Percentiles rank a stretch among this genome's conserved stretches.
Evolutionary conservation across 306 rosid genomes (phyloP).

Genomic region (Spatholobus suberectus): DNA sequence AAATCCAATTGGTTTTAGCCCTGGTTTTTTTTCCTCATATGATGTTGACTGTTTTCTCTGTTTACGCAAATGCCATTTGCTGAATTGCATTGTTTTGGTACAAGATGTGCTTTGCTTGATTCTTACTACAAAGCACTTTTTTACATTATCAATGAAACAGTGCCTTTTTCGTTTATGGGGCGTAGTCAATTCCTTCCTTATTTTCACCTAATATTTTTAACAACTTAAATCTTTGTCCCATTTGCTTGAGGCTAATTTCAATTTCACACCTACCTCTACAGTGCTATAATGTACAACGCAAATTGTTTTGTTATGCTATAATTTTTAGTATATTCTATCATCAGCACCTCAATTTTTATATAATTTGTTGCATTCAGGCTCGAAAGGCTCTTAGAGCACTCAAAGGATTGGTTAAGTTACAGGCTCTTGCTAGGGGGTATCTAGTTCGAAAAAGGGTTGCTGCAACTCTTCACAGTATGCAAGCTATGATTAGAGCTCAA

Average conservation of each 20-base stretch:
- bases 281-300: not conserved
- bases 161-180: not conserved
- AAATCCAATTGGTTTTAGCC: not conserved
- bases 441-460: constrained; percentile 82
- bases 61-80: not conserved
- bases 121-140: constrained; percentile 39
- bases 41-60: not conserved
- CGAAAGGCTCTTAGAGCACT: constrained; percentile 88
- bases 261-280: not conserved
- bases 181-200: not conserved
- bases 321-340: not conserved
- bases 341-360: not conserved
- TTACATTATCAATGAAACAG: constrained; percentile 49
- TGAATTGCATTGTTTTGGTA: constrained; percentile 28
- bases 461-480: constrained; percentile 88
- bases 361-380: constrained; percentile 56
- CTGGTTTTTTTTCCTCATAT: not conserved
- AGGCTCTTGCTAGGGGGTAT: constrained; percentile 89
- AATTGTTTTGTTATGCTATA: not conserved
- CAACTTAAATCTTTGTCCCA: not conserved
- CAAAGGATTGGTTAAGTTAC: constrained; percentile 82
- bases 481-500: constrained; percentile 89
- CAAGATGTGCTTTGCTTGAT: constrained; percentile 45
- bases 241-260: not conserved
- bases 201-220: not conserved